Base-by-base conservation (phyloP, 2,329 filamentous ascomycete species). In the Sclerotinia spermophila region DNA sequence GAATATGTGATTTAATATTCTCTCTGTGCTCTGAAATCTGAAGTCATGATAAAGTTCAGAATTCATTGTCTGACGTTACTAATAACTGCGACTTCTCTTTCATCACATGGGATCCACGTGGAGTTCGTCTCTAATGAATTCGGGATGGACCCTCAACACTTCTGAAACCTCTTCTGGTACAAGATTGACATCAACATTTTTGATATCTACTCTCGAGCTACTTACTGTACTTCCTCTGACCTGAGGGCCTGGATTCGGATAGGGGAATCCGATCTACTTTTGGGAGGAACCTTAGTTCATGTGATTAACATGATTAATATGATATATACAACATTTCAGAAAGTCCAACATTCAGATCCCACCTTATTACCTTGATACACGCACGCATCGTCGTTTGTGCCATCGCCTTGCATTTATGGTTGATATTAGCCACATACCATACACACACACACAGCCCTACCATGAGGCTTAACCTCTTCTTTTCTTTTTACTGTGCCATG, bases 381-480 rank as follows among this genome's bases (percentile, higher is more conserved):
- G 45, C n/a, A 48, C 24, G 24, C n/a, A 61, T 62, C 33, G 33
- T 58, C 30, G 7, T 35, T 24, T 68, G 24, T 58, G 38, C 65
- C 51, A 33, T 40, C 35, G 35, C 19, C 45, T 44, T 65, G 11
- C 44, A 48, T 53, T n/a, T n/a, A n/a, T 40, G 21, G 56, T 17
- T 19, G 53, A 56, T 19, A 6, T 30, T 4, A 55, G 51, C 51
- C 15, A 30, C 27, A 53, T 24, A 24, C 13, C 21, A 48, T 30
- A 58, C 21, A 30, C 30, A 24, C 21, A 68, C 38, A 21, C 66
- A 68, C 66, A 68, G 66, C 66, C 66, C 38, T 68, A 68, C 38
- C 66, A 30, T 68, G 66, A 30, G 55, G 64, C 48, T 51, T 17
- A 55, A 30, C 45, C 24, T 61, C 40, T n/a, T 67, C 30, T 19